Conservation (phyloP, 257 asterid species). For the Nicotiana knightiana region DNA sequence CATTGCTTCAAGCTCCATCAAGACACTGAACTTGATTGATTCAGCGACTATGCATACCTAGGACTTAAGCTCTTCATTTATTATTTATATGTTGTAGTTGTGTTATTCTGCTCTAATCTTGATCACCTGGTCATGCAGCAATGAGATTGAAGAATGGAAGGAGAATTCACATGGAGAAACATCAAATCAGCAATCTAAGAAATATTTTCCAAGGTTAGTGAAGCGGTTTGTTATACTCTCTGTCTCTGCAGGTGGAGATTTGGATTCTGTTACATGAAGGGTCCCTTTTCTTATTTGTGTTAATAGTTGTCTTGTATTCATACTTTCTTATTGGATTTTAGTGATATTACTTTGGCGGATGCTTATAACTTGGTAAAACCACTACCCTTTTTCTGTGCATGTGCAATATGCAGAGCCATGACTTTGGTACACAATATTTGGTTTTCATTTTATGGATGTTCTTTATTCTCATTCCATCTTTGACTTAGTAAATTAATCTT, state of each 20-base stretch:
- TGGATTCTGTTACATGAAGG: neutral
- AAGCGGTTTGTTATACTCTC: neutral
- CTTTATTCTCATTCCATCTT: neutral
- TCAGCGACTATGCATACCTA: neutral
- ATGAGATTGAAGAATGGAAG: constrained; percentile 1
- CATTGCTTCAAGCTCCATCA: neutral
- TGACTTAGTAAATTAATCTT: neutral
- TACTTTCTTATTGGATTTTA: neutral
- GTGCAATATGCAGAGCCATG: neutral
- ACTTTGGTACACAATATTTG: neutral
- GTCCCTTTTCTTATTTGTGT: neutral
- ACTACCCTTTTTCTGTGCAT: neutral
- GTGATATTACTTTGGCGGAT: neutral
- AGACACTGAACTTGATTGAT: neutral
- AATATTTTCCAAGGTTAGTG: constrained; percentile 15
- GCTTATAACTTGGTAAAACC: neutral
- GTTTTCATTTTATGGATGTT: neutral
- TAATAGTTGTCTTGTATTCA: neutral
- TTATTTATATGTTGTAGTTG: neutral
- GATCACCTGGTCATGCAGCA: constrained; percentile 8
- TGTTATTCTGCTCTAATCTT: constrained; percentile 2
- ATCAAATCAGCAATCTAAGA: neutral
- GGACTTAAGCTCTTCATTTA: neutral
- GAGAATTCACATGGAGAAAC: neutral
- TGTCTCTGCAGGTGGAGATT: neutral